Base-by-base conservation (phyloP, 495 filamentous ascomycete species). In the Cryomyces minteri region DNA sequence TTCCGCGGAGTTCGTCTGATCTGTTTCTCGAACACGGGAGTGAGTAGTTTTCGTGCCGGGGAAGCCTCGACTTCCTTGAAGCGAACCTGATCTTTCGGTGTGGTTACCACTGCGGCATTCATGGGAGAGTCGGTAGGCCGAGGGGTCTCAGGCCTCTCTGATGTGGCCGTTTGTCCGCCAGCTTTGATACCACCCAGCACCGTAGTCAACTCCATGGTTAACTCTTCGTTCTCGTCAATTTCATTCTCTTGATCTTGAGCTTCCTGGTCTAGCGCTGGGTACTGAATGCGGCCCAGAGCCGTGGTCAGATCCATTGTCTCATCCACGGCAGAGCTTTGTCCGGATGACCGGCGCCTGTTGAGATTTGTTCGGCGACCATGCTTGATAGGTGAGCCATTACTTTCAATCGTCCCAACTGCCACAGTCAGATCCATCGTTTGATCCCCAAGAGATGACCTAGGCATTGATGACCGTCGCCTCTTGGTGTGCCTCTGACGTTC, bases 181-280 rank as follows among this genome's bases (percentile, higher is more conserved):
- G 40, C 40, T 30, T 37, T 37, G 31, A 87, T 66, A 42, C 74
- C 76, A 6, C 82, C 83, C 46, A 88, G 62, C 0, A 76, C 79
- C 34, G 76, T 73, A 0, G 83, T 92, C 43, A 88, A 71, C 48
- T 87, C 84, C 82, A 87, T 87, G 2, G 80, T 81, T 67, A 88
- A 72, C 43, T 80, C 81, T 56, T 79, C 76, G 38, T 74, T 67
- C 39, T 48, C 49, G 28, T 46, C 49, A 7, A 41, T 33, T 5
- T 44, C 46, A 29, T 43, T 12, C 54, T 76, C 69, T 34, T 86
- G 77, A 25, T 68, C 72, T 46, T 63, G 30, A 32, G 52, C 47
- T 37, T 46, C 49, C 45, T 57, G 58, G 41, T 31, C 52, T 40
- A 53, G 45, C 5, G 41, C 53, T 33, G 48, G 59, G 30, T 43